A percentile compares a stretch with the other conserved stretches of the same genome.
Conservation (phyloP, 495 filamentous ascomycete genomes). For the Penicillium bialowiezense region DNA sequence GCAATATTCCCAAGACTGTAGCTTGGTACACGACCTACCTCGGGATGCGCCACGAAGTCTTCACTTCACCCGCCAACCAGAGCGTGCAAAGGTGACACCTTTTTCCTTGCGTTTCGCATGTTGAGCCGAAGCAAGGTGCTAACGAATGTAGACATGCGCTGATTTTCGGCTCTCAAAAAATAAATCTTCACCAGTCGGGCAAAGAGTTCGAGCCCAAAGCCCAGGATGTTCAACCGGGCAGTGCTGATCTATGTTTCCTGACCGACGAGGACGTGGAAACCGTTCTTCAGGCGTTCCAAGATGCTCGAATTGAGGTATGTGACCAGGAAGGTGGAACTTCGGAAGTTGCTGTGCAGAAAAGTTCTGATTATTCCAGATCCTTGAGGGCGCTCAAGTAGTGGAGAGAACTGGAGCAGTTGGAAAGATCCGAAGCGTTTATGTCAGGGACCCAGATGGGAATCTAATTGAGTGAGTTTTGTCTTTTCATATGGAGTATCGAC, state of each 20-base stretch:
- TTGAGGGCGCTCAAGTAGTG: constrained; percentile 47
- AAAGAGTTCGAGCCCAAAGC: constrained; percentile 57
- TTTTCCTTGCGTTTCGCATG: no score
- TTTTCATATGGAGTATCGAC: neutral
- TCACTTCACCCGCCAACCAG: constrained; percentile 32
- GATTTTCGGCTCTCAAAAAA: constrained; percentile 50
- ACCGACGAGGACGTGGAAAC: constrained; percentile 41
- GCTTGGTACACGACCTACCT: constrained; percentile 47
- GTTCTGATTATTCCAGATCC: constrained; percentile 16
- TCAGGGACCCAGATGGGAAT: constrained; percentile 56
- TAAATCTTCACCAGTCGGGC: constrained; percentile 52
- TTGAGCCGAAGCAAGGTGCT: neutral
- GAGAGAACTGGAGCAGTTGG: constrained; percentile 48
- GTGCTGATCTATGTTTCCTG: constrained; percentile 54
- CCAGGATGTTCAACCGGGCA: constrained; percentile 42
- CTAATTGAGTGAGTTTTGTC: constrained; percentile 46
- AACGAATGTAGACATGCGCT: constrained; percentile 42
- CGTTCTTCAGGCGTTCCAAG: constrained; percentile 30
- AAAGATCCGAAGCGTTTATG: constrained; percentile 52
- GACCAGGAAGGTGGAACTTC: no score
- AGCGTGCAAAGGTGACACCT: constrained; percentile 25
- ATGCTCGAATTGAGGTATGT: constrained; percentile 37
- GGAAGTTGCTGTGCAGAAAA: no score
- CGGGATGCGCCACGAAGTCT: constrained; percentile 49
- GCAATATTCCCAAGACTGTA: constrained; percentile 41